A percentile compares a stretch with the other conserved stretches of the same genome.
These are phyloP conservation scores for Murraya paniculata DNA, from an alignment of 345 rosid genomes.

Conservation along the genomic window DNA sequence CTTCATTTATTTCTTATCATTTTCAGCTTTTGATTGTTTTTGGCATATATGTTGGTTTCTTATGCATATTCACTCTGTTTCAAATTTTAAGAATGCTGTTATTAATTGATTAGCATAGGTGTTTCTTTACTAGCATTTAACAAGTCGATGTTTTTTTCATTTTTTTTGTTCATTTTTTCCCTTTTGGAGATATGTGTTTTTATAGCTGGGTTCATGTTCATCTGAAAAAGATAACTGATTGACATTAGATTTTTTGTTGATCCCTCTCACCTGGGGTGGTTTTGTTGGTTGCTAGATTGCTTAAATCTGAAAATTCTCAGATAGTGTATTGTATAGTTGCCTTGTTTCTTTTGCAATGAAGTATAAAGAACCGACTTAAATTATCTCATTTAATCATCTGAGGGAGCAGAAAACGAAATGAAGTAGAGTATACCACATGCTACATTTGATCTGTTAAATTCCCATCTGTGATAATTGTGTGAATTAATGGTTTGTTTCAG, in stretches of 20 bases:
- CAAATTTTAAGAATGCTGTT: neutral
- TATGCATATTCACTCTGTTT: neutral
- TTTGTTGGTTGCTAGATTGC: neutral
- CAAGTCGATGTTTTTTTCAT: neutral
- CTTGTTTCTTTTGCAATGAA: neutral
- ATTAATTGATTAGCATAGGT: neutral
- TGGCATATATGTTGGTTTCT: neutral
- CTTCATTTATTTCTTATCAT: neutral
- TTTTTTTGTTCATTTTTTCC: too few relatives aligned
- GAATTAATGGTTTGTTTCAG: constrained; percentile 27
- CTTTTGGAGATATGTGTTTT: neutral
- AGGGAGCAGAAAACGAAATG: neutral
- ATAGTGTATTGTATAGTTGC: neutral
- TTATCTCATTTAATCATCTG: neutral
- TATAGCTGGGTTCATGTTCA: neutral
- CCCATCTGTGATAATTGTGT: neutral
- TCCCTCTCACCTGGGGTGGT: neutral
- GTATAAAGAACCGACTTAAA: neutral
- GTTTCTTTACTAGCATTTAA: too few relatives aligned
- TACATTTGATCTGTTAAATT: neutral
- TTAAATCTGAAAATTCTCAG: neutral
- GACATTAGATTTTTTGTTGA: neutral
- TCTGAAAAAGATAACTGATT: neutral
- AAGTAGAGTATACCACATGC: neutral
- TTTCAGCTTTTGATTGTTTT: neutral